Evolutionary conservation across 1,284 basidiomycete species (phyloP).

Genomic region (Stereum hirsutum): DNA sequence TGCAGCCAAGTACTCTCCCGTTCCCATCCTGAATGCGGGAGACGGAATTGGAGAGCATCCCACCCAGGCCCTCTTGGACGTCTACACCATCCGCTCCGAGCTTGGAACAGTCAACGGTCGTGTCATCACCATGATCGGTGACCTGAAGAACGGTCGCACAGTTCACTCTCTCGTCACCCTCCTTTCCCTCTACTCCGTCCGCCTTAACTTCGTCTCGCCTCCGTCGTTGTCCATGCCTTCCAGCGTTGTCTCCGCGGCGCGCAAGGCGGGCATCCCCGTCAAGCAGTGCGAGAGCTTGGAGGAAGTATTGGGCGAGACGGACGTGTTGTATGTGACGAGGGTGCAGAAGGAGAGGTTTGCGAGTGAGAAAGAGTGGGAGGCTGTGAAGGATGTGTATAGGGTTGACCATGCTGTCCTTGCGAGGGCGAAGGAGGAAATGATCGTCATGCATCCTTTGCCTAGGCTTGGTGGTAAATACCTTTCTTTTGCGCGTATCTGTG

Average conservation of each 20-base stretch:
- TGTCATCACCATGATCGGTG: conserved; percentile 91
- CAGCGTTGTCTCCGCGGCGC: conserved; percentile 74
- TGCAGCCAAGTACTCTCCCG: conserved; percentile 91
- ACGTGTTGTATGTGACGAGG: conserved; percentile 95
- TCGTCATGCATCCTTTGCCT: conserved; percentile 98
- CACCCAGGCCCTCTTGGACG: conserved; percentile 90
- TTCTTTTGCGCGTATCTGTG: neutral
- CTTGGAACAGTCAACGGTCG: conserved; percentile 96
- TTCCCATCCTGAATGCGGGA: conserved; percentile 95
- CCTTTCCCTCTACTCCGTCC: conserved; percentile 88
- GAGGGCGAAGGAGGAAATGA: conserved; percentile 91
- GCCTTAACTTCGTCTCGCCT: conserved; percentile 95
- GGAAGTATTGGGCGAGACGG: conserved; percentile 87
- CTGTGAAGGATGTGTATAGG: conserved; percentile 89
- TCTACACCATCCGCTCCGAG: conserved; percentile 97
- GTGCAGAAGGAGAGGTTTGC: conserved; percentile 95
- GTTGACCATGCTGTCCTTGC: conserved; percentile 91
- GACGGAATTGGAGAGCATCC: conserved; percentile 98
- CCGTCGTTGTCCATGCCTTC: conserved; percentile 89
- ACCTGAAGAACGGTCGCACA: conserved; percentile 97
- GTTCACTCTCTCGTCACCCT: conserved; percentile 95
- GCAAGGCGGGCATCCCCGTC: conserved; percentile 76
- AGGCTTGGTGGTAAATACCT: conserved; percentile 71
- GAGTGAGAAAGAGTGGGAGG: conserved; percentile 76
- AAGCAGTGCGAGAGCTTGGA: conserved; percentile 81